phyloP scores from a whole-genome alignment of 257 asterid genomes.

The Petunia axillaris region DNA sequence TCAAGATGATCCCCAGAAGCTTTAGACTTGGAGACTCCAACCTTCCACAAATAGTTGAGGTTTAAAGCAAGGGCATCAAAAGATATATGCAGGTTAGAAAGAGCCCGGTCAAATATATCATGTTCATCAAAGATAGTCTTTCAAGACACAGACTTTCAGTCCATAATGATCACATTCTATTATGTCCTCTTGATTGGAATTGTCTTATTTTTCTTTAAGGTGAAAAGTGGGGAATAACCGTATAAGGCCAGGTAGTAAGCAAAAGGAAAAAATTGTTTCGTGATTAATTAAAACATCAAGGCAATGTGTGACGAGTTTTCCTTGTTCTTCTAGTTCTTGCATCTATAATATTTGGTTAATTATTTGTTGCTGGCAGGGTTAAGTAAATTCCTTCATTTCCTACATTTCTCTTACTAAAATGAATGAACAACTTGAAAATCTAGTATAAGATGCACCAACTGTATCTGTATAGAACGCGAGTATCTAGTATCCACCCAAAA shows the following conservation, averaged over 20 bases:
- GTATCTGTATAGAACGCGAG: not conserved
- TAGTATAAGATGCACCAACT: too few relatives aligned
- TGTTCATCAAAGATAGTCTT: slow-evolving; percentile 7
- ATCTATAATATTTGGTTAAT: too few relatives aligned
- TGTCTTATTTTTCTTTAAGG: not conserved
- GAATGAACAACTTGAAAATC: too few relatives aligned
- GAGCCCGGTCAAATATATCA: not conserved
- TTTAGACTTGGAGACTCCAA: slow-evolving; percentile 95
- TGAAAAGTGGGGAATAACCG: not conserved
- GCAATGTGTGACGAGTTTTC: not conserved
- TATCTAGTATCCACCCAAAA: not conserved
- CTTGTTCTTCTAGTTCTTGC: not conserved
- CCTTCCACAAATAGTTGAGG: slow-evolving; percentile 50
- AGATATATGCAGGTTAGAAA: not conserved
- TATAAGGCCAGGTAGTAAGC: not conserved
- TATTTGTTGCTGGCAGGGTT: too few relatives aligned
- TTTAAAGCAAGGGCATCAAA: not conserved
- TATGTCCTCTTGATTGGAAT: not conserved
- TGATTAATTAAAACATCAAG: too few relatives aligned
- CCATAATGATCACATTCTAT: not conserved
- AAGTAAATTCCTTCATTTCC: too few relatives aligned
- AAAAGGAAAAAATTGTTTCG: not conserved
- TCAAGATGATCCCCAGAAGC: slow-evolving; percentile 79
- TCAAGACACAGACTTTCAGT: not conserved
- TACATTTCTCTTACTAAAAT: too few relatives aligned